A percentile compares a stretch with the other conserved stretches of the same genome.
phyloP scores from a whole-genome alignment of 2,329 filamentous ascomycete genomes.

The Alternaria conjuncta region DNA sequence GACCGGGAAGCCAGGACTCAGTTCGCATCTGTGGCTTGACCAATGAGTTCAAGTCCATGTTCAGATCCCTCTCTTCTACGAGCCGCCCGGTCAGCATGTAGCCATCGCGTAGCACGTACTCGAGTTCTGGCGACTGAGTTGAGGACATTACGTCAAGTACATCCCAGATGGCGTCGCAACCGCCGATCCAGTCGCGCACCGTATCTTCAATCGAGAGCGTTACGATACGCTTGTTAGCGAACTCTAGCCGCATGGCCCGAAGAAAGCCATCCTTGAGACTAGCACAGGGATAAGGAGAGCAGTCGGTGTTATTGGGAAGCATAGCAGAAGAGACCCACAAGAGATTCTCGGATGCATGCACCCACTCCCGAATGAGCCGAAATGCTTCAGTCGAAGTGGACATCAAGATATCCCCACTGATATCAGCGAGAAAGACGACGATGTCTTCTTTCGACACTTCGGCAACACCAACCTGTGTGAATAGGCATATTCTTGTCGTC shows the following conservation, averaged over 20 bases:
- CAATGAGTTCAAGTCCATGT: not conserved
- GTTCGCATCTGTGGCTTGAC: not conserved
- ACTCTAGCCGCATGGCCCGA: not conserved
- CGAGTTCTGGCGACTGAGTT: not conserved
- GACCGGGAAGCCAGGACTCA: not conserved
- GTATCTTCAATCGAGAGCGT: not conserved
- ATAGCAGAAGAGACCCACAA: not conserved
- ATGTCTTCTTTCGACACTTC: not conserved
- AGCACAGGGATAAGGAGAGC: not conserved
- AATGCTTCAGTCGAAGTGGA: not conserved
- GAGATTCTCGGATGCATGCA: not conserved
- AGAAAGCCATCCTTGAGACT: not conserved
- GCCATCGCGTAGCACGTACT: not conserved
- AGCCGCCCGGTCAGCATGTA: not conserved
- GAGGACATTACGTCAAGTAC: not conserved
- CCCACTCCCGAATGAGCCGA: not conserved
- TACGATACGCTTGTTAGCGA: not conserved
- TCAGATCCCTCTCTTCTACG: not conserved
- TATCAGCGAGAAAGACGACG: not conserved
- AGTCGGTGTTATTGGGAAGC: not conserved
- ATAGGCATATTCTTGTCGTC: not conserved
- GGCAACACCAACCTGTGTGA: not conserved
- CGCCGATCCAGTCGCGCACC: not conserved
- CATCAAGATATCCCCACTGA: not conserved
- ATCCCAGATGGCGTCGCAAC: not conserved